A percentile compares a stretch with the other conserved stretches of the same genome.
phyloP scores from a whole-genome alignment of 1,284 basidiomycete species.

The Sanguinoderma infundibulare region DNA sequence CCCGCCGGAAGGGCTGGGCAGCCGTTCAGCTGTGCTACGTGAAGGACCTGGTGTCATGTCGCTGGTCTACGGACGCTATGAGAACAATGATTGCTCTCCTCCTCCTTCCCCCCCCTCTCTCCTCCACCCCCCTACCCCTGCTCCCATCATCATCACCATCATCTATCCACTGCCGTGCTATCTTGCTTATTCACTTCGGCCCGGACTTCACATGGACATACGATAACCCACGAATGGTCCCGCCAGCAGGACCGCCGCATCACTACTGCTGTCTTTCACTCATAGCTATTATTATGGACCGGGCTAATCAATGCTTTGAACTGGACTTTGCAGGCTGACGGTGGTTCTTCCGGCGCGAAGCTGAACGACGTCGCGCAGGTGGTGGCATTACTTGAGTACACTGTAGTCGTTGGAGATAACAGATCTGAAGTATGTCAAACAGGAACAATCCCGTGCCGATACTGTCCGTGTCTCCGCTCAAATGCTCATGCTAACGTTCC shows the following conservation, averaged over 20 bases:
- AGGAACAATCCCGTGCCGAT: no score
- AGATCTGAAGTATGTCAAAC: no score
- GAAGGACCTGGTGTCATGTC: not conserved
- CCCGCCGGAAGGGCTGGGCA: not conserved
- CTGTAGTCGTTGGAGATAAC: no score
- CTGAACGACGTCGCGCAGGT: no score
- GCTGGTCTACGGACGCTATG: not conserved
- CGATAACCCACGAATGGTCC: slow-evolving; percentile 21
- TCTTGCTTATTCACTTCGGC: not conserved
- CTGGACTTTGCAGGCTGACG: not conserved
- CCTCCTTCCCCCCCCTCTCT: not conserved
- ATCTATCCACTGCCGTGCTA: not conserved
- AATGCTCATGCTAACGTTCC: no score
- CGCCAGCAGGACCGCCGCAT: not conserved
- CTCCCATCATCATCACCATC: not conserved
- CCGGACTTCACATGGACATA: slow-evolving; percentile 37
- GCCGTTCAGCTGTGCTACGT: not conserved
- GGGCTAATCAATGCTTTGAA: not conserved
- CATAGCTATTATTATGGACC: not conserved
- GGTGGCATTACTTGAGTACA: no score
- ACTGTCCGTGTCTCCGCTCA: no score
- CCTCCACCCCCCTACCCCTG: not conserved
- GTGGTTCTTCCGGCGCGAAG: no score
- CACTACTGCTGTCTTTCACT: not conserved
- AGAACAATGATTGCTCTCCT: not conserved